Evolutionary conservation across 2,329 filamentous ascomycete species (phyloP).

Genomic region (Monilinia fructigena): DNA sequence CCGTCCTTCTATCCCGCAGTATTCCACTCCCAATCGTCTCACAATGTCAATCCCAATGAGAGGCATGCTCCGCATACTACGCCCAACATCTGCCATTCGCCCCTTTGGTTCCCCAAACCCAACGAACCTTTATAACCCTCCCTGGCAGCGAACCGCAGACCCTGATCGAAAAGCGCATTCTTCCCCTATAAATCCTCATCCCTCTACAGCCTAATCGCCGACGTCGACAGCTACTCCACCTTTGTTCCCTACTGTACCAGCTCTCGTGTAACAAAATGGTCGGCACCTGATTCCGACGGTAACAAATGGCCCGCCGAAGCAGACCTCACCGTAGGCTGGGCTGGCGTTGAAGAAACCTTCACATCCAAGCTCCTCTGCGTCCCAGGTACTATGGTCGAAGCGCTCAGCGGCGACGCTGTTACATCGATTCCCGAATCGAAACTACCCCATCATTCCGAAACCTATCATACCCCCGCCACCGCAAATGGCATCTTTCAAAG

Average conservation of each 20-base stretch:
- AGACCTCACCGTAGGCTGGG: conserved; percentile 81
- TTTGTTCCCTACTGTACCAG: conserved; percentile 91
- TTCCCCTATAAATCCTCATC: conserved; percentile 70
- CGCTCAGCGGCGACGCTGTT: conserved; percentile 61
- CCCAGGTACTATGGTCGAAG: conserved; percentile 71
- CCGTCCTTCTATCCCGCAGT: background rate
- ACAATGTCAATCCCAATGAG: conserved; percentile 29
- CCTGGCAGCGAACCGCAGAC: conserved; percentile 52
- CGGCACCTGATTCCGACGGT: conserved; percentile 49
- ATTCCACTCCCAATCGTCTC: background rate
- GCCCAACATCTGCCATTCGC: conserved; percentile 28
- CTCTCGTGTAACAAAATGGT: conserved; percentile 75
- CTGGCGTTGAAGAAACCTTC: conserved; percentile 79
- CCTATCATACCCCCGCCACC: conserved; percentile 42
- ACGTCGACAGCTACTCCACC: conserved; percentile 76
- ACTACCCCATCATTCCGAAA: conserved; percentile 45
- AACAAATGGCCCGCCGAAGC: conserved; percentile 69
- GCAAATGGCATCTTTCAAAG: conserved; percentile 61
- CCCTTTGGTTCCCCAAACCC: conserved; percentile 23
- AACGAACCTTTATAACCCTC: conserved; percentile 47
- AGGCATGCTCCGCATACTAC: conserved; percentile 31
- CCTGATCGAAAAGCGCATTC: conserved; percentile 70
- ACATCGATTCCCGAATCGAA: conserved; percentile 45
- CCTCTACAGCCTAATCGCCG: conserved; percentile 84
- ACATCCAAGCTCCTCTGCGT: conserved; percentile 77